A percentile compares a stretch with the other conserved stretches of the same genome.
Conservation (phyloP, 768 basidiomycete species). For the Clathrus columnatus region DNA sequence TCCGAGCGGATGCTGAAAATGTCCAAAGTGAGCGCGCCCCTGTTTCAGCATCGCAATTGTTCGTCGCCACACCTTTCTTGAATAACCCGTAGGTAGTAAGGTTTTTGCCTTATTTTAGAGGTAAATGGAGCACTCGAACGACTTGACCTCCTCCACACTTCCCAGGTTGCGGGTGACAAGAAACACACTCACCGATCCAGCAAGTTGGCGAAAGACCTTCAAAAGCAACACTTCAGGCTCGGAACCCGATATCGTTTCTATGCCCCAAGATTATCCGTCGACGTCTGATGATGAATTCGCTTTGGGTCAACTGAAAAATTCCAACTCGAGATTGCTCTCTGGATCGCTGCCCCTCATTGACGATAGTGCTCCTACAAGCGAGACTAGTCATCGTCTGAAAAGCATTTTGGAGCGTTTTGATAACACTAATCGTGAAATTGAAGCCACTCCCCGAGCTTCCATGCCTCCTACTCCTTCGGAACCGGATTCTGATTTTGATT, state of each 20-base stretch:
- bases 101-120: not conserved
- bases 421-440: not conserved
- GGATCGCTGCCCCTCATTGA: conserved; percentile 7
- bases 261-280: not conserved
- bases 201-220: not conserved
- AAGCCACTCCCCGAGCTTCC: conserved; percentile 18
- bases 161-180: conserved; percentile 6
- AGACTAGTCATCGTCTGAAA: conserved; percentile 6
- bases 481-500: conserved; percentile 52
- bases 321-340: conserved; percentile 4
- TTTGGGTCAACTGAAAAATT: not conserved
- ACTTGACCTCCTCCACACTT: not conserved
- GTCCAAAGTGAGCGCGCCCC: not conserved
- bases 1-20: not conserved
- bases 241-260: not conserved
- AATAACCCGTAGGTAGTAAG: not conserved
- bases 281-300: conserved; percentile 8
- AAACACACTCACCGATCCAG: not conserved
- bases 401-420: conserved; percentile 7
- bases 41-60: not conserved
- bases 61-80: not conserved
- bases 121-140: not conserved
- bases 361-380: conserved; percentile 1
- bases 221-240: not conserved
- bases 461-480: conserved; percentile 31